Evolutionary conservation across 2,329 filamentous ascomycete species (phyloP).

Genomic region (Septoria petroselini): DNA sequence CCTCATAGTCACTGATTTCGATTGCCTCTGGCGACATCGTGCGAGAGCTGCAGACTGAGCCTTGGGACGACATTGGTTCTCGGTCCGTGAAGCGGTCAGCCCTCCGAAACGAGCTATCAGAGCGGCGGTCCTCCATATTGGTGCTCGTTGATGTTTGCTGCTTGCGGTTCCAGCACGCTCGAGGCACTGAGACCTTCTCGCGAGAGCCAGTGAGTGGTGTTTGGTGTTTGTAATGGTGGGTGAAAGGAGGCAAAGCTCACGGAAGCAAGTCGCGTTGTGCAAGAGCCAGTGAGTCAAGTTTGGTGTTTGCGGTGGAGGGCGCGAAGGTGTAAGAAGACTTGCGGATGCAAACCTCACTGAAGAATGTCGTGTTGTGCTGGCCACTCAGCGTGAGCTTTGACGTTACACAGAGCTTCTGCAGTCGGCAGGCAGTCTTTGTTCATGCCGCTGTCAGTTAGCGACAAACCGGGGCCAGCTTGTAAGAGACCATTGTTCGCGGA

Average conservation of each 20-base stretch:
- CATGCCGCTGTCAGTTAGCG: not conserved
- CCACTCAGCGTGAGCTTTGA: not conserved
- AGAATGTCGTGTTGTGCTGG: not conserved
- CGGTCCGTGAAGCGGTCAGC: too few relatives aligned
- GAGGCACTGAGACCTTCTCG: too few relatives aligned
- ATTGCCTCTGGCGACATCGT: not conserved
- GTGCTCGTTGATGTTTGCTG: too few relatives aligned
- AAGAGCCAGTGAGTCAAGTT: too few relatives aligned
- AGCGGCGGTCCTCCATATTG: too few relatives aligned
- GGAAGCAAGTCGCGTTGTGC: not conserved
- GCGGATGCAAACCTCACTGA: not conserved
- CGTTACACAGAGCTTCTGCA: not conserved
- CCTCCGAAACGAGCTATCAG: too few relatives aligned
- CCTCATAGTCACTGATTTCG: not conserved
- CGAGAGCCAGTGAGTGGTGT: too few relatives aligned
- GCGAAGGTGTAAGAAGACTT: not conserved
- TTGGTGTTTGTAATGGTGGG: too few relatives aligned
- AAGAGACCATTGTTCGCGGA: not conserved
- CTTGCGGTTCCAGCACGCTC: too few relatives aligned
- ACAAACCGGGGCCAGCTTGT: not conserved
- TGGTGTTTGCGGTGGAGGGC: not conserved
- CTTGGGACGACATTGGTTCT: not conserved
- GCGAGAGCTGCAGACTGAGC: not conserved
- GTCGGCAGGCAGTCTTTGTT: not conserved
- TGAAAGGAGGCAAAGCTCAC: too few relatives aligned